Base-by-base conservation (phyloP, 345 rosid species). In the Laguncularia racemosa region DNA sequence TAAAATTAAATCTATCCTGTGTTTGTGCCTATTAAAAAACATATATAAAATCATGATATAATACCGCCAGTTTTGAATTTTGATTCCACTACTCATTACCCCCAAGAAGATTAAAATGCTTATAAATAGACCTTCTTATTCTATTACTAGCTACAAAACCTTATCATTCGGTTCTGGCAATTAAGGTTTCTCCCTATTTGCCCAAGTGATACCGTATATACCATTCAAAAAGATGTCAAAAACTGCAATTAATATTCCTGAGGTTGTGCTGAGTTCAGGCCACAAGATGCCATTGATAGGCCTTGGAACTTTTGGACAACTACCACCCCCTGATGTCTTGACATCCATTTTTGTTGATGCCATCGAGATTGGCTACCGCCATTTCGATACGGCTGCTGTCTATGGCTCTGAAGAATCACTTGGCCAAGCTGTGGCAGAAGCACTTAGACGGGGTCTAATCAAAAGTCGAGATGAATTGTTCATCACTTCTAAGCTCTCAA, bases 401-500 rank as follows among this genome's bases (percentile, higher is more conserved):
- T 53, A 53, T 7, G 44, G 20, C 18, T 26, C 57, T 7, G 57
- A 53, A 44, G 44, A 28, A 20, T 0, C 44, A 3, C 44, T 53
- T 14, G 57, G 57, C 8, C 13, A 16, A 14, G 57, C 57, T 5
- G 44, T 53, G 44, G 44, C 57, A 14, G 57, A 53, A 20, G 89
- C 93, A 7, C 33, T 80, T 12, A 20, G 54, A 2, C 74, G 57
- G 1, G 78, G 83, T 0, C 73, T 78, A 14, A 55, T 89, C 19
- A 44, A 15, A 26, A 73, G 81, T 14, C 62, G 88, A 12, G 69
- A 80, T 15, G 82, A 83, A 1, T 58, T 89, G 21, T 84, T 85
- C 61, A 67, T 85, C 53, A 85, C 95, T 58, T 68, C 89, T 1
- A 89, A 89, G 64, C 80, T 86, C 0, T 82, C 84, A 79, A 54